Percentiles rank a stretch among this genome's conserved stretches.
Evolutionary conservation across 164 flowering plant genomes (phyloP).

Genomic region (Houttuynia cordata): DNA sequence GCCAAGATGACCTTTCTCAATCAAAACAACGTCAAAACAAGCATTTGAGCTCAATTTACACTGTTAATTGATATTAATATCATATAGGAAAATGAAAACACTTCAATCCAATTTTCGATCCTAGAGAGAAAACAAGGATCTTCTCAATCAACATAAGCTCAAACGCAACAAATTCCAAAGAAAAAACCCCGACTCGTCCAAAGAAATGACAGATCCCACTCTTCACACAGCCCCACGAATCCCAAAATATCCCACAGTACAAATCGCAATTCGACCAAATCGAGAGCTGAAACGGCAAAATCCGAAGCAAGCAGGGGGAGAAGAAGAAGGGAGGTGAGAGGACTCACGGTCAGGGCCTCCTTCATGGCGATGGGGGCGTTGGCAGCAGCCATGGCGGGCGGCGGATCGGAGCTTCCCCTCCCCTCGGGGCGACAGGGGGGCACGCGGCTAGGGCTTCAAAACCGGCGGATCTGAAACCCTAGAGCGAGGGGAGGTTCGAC

Average conservation of each 20-base stretch:
- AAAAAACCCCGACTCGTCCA: no score
- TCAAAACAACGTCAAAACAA: no score
- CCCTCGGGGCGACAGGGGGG: not conserved
- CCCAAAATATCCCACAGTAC: not conserved
- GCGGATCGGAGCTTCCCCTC: slow-evolving; percentile 19
- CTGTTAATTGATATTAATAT: no score
- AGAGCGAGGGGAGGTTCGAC: not conserved
- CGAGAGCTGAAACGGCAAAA: no score
- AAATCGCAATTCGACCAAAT: not conserved
- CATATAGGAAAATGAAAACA: no score
- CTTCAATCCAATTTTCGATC: not conserved
- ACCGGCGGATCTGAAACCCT: not conserved
- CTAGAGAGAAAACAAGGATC: not conserved
- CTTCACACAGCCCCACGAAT: slow-evolving; percentile 7
- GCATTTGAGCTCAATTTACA: no score
- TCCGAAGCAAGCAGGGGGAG: not conserved
- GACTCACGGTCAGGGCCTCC: slow-evolving; percentile 71
- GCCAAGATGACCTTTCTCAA: not conserved
- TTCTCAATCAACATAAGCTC: not conserved
- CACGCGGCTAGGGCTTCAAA: not conserved
- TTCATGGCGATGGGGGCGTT: slow-evolving; percentile 95
- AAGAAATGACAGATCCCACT: not conserved
- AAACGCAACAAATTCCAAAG: not conserved
- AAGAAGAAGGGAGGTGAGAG: not conserved
- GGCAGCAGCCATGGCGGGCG: slow-evolving; percentile 88